Conservation (phyloP, 1,139 yeast species). For the Spencermartinsiella ligniputridi region DNA sequence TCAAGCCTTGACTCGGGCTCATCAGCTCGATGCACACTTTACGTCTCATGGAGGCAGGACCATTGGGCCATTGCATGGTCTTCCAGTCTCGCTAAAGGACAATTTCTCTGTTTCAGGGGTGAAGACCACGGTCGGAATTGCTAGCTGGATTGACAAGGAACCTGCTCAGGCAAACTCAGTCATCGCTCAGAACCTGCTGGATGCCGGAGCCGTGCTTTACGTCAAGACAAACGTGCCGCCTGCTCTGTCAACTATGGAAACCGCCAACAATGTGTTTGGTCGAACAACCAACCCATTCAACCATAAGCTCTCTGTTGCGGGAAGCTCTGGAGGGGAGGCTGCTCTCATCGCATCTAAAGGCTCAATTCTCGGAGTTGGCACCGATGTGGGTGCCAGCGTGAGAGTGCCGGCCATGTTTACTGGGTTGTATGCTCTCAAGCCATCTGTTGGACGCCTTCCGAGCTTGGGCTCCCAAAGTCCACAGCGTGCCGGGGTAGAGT, state of each 20-base stretch:
- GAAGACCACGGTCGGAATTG: background rate
- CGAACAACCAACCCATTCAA: conserved; percentile 46
- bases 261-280: conserved; percentile 43
- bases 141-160: conserved; percentile 1
- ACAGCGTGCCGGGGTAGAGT: conserved; percentile 8
- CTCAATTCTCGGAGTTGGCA: conserved; percentile 51
- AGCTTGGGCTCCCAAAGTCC: conserved; percentile 7
- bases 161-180: conserved; percentile 1
- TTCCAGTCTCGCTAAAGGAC: conserved; percentile 51
- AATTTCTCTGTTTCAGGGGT: conserved; percentile 34
- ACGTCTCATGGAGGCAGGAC: conserved; percentile 20
- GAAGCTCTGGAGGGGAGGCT: conserved; percentile 63
- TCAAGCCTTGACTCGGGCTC: conserved; percentile 36
- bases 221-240: conserved; percentile 57
- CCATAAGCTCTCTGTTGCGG: conserved; percentile 46
- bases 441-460: conserved; percentile 48
- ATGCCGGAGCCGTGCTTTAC: conserved; percentile 48
- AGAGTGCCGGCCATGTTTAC: conserved; percentile 53
- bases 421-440: conserved; percentile 52
- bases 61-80: conserved; percentile 42
- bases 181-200: conserved; percentile 1
- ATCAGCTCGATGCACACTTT: conserved; percentile 37
- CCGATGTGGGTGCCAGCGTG: conserved; percentile 63
- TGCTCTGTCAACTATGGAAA: conserved; percentile 50
- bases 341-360: conserved; percentile 50